A percentile compares a stretch with the other conserved stretches of the same genome.
These are phyloP conservation scores for Lecanicillium sp. DNA, from an alignment of 2,329 filamentous ascomycete species.

Conservation along the genomic window DNA sequence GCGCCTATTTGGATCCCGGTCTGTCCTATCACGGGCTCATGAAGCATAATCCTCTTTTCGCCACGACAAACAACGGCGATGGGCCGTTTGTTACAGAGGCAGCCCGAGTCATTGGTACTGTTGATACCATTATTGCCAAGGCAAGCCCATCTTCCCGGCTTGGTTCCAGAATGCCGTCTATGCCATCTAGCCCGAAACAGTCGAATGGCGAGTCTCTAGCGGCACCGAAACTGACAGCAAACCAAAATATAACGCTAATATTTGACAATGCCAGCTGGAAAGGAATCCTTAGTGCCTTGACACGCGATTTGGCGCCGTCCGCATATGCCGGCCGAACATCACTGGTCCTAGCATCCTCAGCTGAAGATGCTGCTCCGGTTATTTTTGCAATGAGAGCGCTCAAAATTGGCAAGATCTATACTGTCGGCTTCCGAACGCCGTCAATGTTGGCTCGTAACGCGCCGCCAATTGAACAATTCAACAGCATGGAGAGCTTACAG, in stretches of 20 bases:
- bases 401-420: conserved; percentile 71
- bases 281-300: conserved; percentile 73
- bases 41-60: conserved; percentile 43
- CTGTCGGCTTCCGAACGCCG: conserved; percentile 68
- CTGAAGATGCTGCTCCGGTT: conserved; percentile 68
- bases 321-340: conserved; percentile 71
- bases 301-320: conserved; percentile 72
- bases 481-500: conserved; percentile 59
- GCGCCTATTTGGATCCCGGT: conserved; percentile 71
- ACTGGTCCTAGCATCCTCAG: conserved; percentile 63
- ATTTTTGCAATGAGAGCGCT: conserved; percentile 74
- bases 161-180: conserved; percentile 36
- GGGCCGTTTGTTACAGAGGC: conserved; percentile 63
- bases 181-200: conserved; percentile 38
- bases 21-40: conserved; percentile 54
- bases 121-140: conserved; percentile 71
- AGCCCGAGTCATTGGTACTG: conserved; percentile 67
- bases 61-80: conserved; percentile 38
- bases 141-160: conserved; percentile 24
- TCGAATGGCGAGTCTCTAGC: conserved; percentile 20
- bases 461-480: conserved; percentile 70
- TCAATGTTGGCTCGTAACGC: conserved; percentile 50
- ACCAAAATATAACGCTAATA: conserved; percentile 44
- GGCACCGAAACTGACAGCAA: conserved; percentile 32
- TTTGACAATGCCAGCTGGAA: conserved; percentile 83